Conservation (phyloP, 345 rosid species). For the Reutealis trisperma region DNA sequence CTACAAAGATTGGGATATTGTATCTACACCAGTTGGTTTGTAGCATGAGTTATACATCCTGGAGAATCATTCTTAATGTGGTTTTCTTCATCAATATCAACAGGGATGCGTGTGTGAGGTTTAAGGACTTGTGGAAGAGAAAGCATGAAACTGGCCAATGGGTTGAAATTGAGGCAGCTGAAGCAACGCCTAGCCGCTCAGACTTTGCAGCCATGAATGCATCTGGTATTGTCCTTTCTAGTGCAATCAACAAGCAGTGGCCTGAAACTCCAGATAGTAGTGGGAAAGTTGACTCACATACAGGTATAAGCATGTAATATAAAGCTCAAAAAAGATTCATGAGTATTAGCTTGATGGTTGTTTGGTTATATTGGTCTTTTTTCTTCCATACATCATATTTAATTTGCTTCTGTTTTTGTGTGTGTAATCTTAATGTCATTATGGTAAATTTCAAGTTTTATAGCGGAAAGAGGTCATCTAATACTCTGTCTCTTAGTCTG, state of each 20-base stretch:
- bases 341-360: neutral
- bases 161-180: conserved; percentile 84
- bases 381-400: neutral
- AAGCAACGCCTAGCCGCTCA: conserved; percentile 54
- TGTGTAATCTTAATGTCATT: too few species aligned
- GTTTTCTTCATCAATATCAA: conserved; percentile 30
- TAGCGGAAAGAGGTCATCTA: neutral
- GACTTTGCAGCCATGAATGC: conserved; percentile 60
- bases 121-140: conserved; percentile 83
- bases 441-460: neutral
- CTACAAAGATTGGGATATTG: neutral
- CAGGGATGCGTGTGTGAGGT: conserved; percentile 87
- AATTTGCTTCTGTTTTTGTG: neutral
- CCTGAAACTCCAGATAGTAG: conserved; percentile 52
- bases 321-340: neutral
- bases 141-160: conserved; percentile 95
- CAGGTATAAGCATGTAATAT: conserved; percentile 34
- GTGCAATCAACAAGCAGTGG: conserved; percentile 50
- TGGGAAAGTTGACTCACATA: conserved; percentile 41
- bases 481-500: neutral
- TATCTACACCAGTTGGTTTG: conserved; percentile 1
- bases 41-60: conserved; percentile 12
- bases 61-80: conserved; percentile 10
- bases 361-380: neutral
- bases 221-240: conserved; percentile 66